A percentile compares a stretch with the other conserved stretches of the same genome.
Conservation (phyloP, 1,284 basidiomycete species). For the Athelia sp. region DNA sequence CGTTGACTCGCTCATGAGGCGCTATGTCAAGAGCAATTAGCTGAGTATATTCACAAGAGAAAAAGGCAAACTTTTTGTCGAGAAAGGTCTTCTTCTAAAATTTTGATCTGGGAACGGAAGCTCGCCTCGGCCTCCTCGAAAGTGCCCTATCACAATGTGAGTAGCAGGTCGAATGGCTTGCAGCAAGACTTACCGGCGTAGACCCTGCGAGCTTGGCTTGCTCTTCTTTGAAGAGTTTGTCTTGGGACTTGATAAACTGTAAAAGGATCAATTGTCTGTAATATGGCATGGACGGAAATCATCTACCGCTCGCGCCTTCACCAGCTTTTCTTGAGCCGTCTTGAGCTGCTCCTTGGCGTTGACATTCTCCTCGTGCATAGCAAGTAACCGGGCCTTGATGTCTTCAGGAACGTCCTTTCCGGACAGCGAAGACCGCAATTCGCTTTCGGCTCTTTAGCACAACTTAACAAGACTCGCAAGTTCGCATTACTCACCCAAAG, state of each 20-base stretch:
- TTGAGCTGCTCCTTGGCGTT: constrained; percentile 69
- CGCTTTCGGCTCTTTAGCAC: constrained; percentile 35
- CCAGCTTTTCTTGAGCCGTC: constrained; percentile 71
- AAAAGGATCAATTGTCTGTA: not conserved
- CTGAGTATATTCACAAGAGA: constrained; percentile 3
- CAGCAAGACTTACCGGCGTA: constrained; percentile 22
- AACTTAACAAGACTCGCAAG: constrained; percentile 4
- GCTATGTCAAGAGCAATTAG: constrained; percentile 30
- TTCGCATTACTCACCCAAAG: constrained; percentile 51
- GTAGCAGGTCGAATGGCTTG: constrained; percentile 4
- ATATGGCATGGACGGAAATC: not conserved
- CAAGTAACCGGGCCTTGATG: constrained; percentile 70
- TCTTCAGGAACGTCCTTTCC: constrained; percentile 78
- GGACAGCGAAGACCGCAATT: constrained; percentile 68
- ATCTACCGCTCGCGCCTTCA: constrained; percentile 73
- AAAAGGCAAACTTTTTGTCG: constrained; percentile 48
- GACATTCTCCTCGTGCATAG: constrained; percentile 74
- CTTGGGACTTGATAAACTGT: constrained; percentile 90
- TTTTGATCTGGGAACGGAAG: constrained; percentile 66
- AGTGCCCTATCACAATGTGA: constrained; percentile 33
- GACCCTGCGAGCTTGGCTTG: constrained; percentile 43
- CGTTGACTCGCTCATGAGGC: constrained; percentile 47
- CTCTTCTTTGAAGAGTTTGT: constrained; percentile 81
- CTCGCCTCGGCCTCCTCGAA: constrained; percentile 71
- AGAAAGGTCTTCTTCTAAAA: constrained; percentile 65